These are phyloP conservation scores for Lactarius hengduanensis DNA, from an alignment of 768 basidiomycete genomes.

Conservation along the genomic window DNA sequence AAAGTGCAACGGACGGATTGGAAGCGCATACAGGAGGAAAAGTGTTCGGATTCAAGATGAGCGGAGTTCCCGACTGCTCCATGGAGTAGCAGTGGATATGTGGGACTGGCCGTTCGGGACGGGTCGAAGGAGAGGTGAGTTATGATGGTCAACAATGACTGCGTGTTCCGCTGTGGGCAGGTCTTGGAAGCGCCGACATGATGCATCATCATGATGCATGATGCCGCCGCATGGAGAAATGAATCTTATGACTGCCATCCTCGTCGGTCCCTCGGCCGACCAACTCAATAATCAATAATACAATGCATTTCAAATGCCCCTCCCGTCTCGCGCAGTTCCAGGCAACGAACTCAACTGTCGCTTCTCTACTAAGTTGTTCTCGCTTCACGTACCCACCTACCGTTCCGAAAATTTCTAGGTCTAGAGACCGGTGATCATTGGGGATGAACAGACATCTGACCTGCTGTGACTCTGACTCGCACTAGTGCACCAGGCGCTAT, in stretches of 20 bases:
- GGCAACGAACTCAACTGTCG: no score
- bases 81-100: slow-evolving; percentile 11
- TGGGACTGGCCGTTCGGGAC: not conserved
- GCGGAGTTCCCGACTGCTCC: not conserved
- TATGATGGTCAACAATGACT: not conserved
- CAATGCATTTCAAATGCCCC: no score
- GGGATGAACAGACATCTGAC: not conserved
- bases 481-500: not conserved
- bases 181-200: not conserved
- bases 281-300: no score
- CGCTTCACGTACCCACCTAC: no score
- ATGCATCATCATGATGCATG: not conserved
- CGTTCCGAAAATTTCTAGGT: no score
- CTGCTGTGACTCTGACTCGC: not conserved
- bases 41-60: not conserved
- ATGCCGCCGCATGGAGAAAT: no score
- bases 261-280: no score
- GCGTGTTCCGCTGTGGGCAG: not conserved
- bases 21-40: slow-evolving; percentile 16
- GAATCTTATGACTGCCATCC: no score
- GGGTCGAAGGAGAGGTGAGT: not conserved
- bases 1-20: not conserved
- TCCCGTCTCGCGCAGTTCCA: no score
- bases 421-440: not conserved
- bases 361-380: no score